Evolutionary conservation across 164 flowering plant species (phyloP).

Genomic region (Tinospora cordifolia): DNA sequence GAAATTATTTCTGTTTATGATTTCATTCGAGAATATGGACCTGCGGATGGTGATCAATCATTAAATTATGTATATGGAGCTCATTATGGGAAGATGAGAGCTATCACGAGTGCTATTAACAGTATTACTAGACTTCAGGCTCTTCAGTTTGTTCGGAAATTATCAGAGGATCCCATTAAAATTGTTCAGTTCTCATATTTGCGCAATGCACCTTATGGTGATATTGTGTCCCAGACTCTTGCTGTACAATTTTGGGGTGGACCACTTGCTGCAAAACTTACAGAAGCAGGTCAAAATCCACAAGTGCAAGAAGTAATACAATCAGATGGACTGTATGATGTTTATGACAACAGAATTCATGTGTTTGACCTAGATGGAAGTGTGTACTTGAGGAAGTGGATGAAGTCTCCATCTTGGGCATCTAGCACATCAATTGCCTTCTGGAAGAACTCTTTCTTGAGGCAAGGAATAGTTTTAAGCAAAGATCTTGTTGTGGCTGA

Average conservation of each 20-base stretch:
- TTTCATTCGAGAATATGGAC: conserved; percentile 75
- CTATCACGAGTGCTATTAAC: conserved; percentile 46
- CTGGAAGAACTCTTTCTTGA: conserved; percentile 56
- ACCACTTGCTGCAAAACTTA: conserved; percentile 39
- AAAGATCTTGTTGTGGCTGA: conserved; percentile 75
- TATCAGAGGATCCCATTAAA: conserved; percentile 76
- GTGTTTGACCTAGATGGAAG: conserved; percentile 85
- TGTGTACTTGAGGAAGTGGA: conserved; percentile 77
- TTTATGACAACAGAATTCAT: conserved; percentile 35
- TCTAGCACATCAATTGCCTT: conserved; percentile 56
- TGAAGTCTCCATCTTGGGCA: conserved; percentile 80
- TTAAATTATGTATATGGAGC: conserved; percentile 61
- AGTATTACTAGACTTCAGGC: conserved; percentile 77
- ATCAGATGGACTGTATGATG: conserved; percentile 29
- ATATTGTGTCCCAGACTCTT: conserved; percentile 69
- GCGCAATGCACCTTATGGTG: conserved; percentile 68
- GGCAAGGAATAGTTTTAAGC: conserved; percentile 58
- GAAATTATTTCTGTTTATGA: conserved; percentile 68
- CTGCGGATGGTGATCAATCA: conserved; percentile 57
- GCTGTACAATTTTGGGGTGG: conserved; percentile 92
- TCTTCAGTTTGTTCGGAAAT: conserved; percentile 65
- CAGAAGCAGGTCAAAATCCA: conserved; percentile 22
- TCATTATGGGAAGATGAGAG: conserved; percentile 61
- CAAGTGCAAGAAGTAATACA: conserved; percentile 16
- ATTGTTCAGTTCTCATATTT: conserved; percentile 76